Base-by-base conservation (phyloP, 1,139 yeast genomes). In the Fermentozyma sake region DNA sequence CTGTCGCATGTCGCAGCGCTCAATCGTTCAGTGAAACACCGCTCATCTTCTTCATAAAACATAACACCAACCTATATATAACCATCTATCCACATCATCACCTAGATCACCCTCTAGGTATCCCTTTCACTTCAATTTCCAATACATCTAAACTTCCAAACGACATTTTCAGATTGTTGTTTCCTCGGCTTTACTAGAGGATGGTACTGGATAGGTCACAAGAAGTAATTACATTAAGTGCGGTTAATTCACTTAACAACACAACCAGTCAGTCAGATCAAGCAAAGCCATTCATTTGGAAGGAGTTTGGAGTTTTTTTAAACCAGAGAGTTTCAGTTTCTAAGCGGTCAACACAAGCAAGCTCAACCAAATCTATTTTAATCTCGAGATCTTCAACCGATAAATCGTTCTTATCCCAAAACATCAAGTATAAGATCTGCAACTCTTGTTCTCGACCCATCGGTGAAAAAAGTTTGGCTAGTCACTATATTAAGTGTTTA, bases 371-470 rank as follows among this genome's bases (percentile, higher is more conserved):
- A 27, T 36, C 42, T 13, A 28, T 33, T 14, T 19, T 39, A 7
- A 48, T 53, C 10, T 37, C 44, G 32, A 42, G 40, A 40, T 39
- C 55, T 40, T 31, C 50, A 36, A 38, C 58, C 46, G 41, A 61
- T 52, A 33, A 59, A 50, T 48, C 79, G 59, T 36, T 50, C 60
- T 36, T 68, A 47, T 37, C 67, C 41, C 42, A 68, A 61, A 58
- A 58, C 13, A 45, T 76, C 14, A 64, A 68, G 29, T 82, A 76
- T 45, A 68, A 81, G 40, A 68, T 79, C 43, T 82, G 93, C 50
- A 76, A 74, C 33, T 58, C 63, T 33, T 82, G 93, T 48, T 66
- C 70, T 26, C 64, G 80, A 33, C 91, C 91, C 2, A 64, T 82
- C 9, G 68, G 80, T 10, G 66, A 63, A 24, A 53, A 61, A 16